A percentile compares a stretch with the other conserved stretches of the same genome.
These are phyloP conservation scores for Suillus tomentosus DNA, from an alignment of 768 basidiomycete genomes.

Conservation along the genomic window DNA sequence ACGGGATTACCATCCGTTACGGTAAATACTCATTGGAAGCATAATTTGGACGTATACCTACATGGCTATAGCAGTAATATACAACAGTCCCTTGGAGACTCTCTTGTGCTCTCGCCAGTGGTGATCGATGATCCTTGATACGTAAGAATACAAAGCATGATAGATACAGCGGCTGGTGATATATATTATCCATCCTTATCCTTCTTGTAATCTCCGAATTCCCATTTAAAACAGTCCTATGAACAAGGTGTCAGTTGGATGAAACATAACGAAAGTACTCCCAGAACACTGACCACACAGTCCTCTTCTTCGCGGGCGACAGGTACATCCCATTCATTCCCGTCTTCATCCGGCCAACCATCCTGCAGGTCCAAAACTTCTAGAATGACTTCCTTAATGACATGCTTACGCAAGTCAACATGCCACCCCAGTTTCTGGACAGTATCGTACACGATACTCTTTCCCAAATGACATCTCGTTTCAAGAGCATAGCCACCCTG, in stretches of 20 bases:
- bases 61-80: neutral
- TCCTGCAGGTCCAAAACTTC: conserved; percentile 52
- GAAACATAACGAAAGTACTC: neutral
- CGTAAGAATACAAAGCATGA: conserved; percentile 12
- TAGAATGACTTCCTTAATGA: conserved; percentile 55
- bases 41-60: neutral
- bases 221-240: conserved; percentile 81
- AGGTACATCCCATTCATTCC: conserved; percentile 53
- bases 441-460: conserved; percentile 67
- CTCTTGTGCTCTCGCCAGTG: neutral
- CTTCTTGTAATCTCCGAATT: conserved; percentile 57
- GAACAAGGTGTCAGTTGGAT: conserved; percentile 9
- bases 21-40: neutral
- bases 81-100: neutral
- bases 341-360: conserved; percentile 40
- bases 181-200: conserved; percentile 12
- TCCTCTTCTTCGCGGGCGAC: conserved; percentile 58
- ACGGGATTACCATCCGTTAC: conserved; percentile 31
- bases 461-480: conserved; percentile 63
- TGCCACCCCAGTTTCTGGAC: conserved; percentile 63
- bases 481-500: conserved; percentile 69
- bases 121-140: neutral
- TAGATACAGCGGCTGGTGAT: neutral
- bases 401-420: conserved; percentile 55
- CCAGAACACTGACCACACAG: conserved; percentile 52